These are phyloP conservation scores for Pythium rishiriense DNA, from an alignment of 352 stramenopile genomes.

Conservation along the genomic window DNA sequence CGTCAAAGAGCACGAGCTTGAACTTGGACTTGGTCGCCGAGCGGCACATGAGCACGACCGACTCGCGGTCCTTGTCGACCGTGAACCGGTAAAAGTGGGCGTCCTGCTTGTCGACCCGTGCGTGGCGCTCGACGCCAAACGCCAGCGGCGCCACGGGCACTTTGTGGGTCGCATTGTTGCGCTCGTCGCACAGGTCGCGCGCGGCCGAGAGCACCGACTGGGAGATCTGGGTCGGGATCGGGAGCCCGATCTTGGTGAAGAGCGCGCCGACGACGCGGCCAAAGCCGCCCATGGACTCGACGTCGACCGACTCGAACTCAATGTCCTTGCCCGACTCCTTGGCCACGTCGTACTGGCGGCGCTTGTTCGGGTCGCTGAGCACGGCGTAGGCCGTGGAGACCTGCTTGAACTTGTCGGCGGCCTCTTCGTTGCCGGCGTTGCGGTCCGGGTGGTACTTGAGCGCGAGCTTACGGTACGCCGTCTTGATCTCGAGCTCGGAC, in stretches of 20 bases:
- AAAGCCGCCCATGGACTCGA: slow-evolving; percentile 84
- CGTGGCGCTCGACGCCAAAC: slow-evolving; percentile 69
- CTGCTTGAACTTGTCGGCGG: slow-evolving; percentile 84
- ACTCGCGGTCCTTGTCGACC: slow-evolving; percentile 71
- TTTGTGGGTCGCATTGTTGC: slow-evolving; percentile 65
- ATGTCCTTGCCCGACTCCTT: slow-evolving; percentile 70
- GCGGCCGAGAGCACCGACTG: slow-evolving; percentile 80
- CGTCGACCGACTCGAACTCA: slow-evolving; percentile 82
- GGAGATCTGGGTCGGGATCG: slow-evolving; percentile 88
- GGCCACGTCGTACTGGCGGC: slow-evolving; percentile 81
- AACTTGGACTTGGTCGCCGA: slow-evolving; percentile 87
- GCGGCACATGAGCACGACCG: slow-evolving; percentile 81
- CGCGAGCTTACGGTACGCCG: slow-evolving; percentile 85
- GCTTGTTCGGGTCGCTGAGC: slow-evolving; percentile 87
- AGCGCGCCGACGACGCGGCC: slow-evolving; percentile 81
- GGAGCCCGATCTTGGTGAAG: slow-evolving; percentile 89
- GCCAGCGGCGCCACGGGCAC: slow-evolving; percentile 61
- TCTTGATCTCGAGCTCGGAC: slow-evolving; percentile 90
- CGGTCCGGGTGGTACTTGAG: slow-evolving; percentile 91
- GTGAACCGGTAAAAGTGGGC: slow-evolving; percentile 85
- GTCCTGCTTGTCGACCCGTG: slow-evolving; percentile 87
- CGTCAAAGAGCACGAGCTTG: slow-evolving; percentile 87
- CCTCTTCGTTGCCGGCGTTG: slow-evolving; percentile 77
- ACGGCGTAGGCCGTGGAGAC: slow-evolving; percentile 85
- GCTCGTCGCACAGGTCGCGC: slow-evolving; percentile 71